phyloP scores from a whole-genome alignment of 257 asterid genomes.

The Solanum phureja region DNA sequence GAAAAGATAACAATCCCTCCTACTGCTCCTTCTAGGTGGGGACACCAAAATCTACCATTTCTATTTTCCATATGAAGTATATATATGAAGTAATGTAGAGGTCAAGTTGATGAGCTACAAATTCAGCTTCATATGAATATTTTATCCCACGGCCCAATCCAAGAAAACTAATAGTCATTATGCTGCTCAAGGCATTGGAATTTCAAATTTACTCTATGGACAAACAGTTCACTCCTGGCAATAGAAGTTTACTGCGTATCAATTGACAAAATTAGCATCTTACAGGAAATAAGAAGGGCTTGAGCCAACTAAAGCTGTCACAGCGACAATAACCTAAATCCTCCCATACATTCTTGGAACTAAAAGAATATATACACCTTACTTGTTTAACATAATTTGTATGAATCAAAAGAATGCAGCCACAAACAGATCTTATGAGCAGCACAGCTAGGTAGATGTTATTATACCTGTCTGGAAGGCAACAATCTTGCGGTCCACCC shows the following conservation, averaged over 20 bases:
- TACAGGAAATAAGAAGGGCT: not conserved
- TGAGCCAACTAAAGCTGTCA: not conserved
- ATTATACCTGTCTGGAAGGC: constrained; percentile 1
- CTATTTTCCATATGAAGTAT: too few species aligned
- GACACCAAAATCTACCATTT: not conserved
- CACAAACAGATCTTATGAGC: not conserved
- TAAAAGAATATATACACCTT: not conserved
- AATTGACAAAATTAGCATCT: not conserved
- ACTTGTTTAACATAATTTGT: not conserved
- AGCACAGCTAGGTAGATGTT: not conserved
- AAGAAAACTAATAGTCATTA: not conserved
- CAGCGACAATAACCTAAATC: not conserved
- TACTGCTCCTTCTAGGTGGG: not conserved
- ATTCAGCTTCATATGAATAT: not conserved
- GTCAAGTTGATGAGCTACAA: not conserved
- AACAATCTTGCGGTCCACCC: constrained; percentile 1
- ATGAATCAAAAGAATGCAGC: not conserved
- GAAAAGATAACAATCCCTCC: not conserved
- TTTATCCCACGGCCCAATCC: not conserved
- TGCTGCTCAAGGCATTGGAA: not conserved
- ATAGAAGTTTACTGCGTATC: not conserved
- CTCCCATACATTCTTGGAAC: not conserved
- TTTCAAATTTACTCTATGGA: not conserved
- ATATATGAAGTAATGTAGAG: too few species aligned
- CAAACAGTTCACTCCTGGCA: not conserved